Base-by-base conservation (phyloP, 345 rosid species). In the Gossypium arboreum region DNA sequence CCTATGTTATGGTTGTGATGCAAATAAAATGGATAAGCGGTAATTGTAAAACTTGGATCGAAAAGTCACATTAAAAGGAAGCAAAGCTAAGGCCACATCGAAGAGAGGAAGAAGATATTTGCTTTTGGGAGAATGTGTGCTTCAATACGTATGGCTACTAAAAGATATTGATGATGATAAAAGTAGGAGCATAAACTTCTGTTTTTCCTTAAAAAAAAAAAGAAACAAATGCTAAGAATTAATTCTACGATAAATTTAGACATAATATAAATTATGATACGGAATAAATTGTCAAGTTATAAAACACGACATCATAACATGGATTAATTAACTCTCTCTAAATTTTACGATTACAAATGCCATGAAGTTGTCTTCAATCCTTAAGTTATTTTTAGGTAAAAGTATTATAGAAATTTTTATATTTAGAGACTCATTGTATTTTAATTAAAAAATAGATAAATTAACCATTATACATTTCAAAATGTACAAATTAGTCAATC, bases 131-230 rank as follows among this genome's bases (percentile, higher is more conserved):
- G 39, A 22, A 58, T 58, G 34, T 58, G 34, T 58, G 16, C 27
- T 24, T 24, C 63, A 24, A 61, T 27, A 27, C 29, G 18, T 27
- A 29, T 13, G 66, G 66, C 66, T 61, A 27, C 7, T 13, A 29
- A 61, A 61, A 61, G 66, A 61, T 29, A 61, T 15, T 27, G 66
- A 16, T 29, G 66, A 61, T 61, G 9, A 29, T 15, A 15, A 51
- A 27, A 61, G 76, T 65, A 63, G 64, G 50, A 66, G 72, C 80
- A 74, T 64, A 56, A 74, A 12, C 58, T 75, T 68, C 63, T 24
- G 60, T 55, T 7, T 8, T 29, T 29, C 34, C 34, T 29, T 3
- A 29, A 29, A 29, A 29, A 4, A 27, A 27, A 29, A 29, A 20
- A 20, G 20, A 27, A 27, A 27, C 4, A 27, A 62, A 39, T 25